These are phyloP conservation scores for Lactarius tabidus DNA, from an alignment of 768 basidiomycete genomes.

Conservation along the genomic window DNA sequence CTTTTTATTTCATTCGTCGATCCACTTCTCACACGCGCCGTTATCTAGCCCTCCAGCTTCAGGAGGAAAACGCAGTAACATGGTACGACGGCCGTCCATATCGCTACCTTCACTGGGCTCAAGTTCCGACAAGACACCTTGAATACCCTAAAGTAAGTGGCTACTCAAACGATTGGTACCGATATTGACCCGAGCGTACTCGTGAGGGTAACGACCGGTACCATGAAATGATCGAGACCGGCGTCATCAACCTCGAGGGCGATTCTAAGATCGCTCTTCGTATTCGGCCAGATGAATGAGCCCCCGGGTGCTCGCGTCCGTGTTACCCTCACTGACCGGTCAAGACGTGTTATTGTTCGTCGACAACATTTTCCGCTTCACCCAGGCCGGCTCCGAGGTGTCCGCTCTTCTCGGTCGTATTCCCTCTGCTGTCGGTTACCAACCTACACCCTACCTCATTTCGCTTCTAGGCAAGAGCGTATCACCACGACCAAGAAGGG, in stretches of 20 bases:
- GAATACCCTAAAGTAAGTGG: conserved; percentile 80
- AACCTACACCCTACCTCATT: conserved; percentile 63
- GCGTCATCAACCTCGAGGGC: conserved; percentile 99
- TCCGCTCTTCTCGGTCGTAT: conserved; percentile 99
- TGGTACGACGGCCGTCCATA: too few species aligned
- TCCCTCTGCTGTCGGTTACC: conserved; percentile 99
- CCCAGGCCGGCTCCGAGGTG: conserved; percentile 99
- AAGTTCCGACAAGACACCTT: conserved; percentile 85
- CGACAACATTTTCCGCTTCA: conserved; percentile 99
- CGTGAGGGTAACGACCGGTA: conserved; percentile 99
- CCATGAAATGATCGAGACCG: conserved; percentile 99
- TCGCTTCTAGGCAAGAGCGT: conserved; percentile 82
- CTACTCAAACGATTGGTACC: not conserved
- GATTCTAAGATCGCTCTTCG: conserved; percentile 99
- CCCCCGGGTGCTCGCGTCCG: conserved; percentile 99
- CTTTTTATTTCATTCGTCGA: too few species aligned
- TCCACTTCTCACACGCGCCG: too few species aligned
- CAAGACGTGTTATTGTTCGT: conserved; percentile 99
- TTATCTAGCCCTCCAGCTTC: too few species aligned
- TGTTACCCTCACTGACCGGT: conserved; percentile 98
- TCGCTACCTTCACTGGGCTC: too few species aligned
- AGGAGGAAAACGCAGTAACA: too few species aligned
- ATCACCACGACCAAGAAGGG: conserved; percentile 99
- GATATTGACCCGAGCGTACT: conserved; percentile 59
- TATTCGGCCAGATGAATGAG: conserved; percentile 99